Percentiles rank a stretch among this genome's conserved stretches.
phyloP scores from a whole-genome alignment of 1,139 yeast species.

The Kodamaea arcana region DNA sequence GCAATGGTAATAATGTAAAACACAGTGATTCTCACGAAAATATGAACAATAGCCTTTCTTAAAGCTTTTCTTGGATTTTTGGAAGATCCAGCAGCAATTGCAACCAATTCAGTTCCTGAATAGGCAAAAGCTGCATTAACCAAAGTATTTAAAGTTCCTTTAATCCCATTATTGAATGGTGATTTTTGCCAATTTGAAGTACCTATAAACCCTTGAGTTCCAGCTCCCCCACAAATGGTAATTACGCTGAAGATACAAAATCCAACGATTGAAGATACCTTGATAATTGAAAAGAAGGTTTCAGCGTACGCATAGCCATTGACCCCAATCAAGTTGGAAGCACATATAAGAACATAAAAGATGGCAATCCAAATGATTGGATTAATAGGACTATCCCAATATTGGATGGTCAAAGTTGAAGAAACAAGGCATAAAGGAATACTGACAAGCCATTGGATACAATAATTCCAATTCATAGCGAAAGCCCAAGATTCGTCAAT shows the following conservation, averaged over 20 bases:
- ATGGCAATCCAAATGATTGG: conserved; percentile 21
- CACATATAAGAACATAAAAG: conserved; percentile 18
- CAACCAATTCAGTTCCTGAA: conserved; percentile 24
- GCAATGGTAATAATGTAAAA: conserved; percentile 21
- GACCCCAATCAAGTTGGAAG: conserved; percentile 17
- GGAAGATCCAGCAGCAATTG: conserved; percentile 22
- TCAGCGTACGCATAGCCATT: conserved; percentile 19
- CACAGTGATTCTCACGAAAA: conserved; percentile 21
- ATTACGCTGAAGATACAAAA: too few species aligned
- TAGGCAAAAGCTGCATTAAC: conserved; percentile 21
- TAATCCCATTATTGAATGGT: conserved; percentile 19
- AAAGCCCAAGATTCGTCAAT: conserved; percentile 23
- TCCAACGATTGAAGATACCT: conserved; percentile 19
- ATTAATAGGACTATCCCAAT: conserved; percentile 17
- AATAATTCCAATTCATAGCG: conserved; percentile 24
- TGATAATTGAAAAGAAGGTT: conserved; percentile 17
- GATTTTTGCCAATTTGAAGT: conserved; percentile 18
- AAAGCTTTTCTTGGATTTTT: conserved; percentile 20
- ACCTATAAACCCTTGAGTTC: conserved; percentile 21
- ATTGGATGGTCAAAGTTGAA: conserved; percentile 19
- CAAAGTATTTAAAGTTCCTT: conserved; percentile 19
- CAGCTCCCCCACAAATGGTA: conserved; percentile 20
- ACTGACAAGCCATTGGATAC: conserved; percentile 21
- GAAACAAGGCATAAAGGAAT: conserved; percentile 21
- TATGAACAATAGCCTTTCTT: conserved; percentile 21